Conservation (phyloP, 352 stramenopile genomes). For the Phytophthora capsici region DNA sequence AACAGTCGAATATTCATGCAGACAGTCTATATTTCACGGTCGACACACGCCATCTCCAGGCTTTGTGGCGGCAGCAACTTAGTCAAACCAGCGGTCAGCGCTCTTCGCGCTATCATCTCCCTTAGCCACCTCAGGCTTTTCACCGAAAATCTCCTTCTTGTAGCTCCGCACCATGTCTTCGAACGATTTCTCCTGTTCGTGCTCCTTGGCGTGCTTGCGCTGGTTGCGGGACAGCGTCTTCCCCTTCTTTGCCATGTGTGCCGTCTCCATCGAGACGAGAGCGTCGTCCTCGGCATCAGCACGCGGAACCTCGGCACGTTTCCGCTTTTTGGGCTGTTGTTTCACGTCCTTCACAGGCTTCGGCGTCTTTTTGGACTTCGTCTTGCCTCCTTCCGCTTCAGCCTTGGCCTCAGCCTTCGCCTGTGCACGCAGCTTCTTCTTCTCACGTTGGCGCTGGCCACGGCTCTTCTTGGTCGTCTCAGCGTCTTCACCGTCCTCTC, state of each 20-base stretch:
- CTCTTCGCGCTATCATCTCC: slow-evolving; percentile 24
- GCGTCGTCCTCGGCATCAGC: slow-evolving; percentile 32
- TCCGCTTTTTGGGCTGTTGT: slow-evolving; percentile 53
- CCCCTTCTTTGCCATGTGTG: slow-evolving; percentile 31
- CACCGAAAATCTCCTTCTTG: slow-evolving; percentile 87
- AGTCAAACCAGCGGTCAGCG: slow-evolving; percentile 78
- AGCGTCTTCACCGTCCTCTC: slow-evolving; percentile 43
- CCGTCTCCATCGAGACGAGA: slow-evolving; percentile 26
- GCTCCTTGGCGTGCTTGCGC: slow-evolving; percentile 64
- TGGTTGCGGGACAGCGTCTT: slow-evolving; percentile 73
- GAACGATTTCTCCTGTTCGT: slow-evolving; percentile 72
- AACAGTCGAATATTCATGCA: slow-evolving; percentile 13
- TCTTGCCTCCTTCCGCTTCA: slow-evolving; percentile 26
- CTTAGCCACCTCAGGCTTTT: slow-evolving; percentile 32
- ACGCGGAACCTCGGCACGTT: slow-evolving; percentile 28
- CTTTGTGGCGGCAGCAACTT: slow-evolving; percentile 16
- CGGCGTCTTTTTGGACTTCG: slow-evolving; percentile 43
- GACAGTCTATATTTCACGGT: slow-evolving; percentile 20
- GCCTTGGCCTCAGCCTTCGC: slow-evolving; percentile 35
- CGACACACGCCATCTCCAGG: slow-evolving; percentile 9
- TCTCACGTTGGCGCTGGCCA: slow-evolving; percentile 76
- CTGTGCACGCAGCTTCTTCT: slow-evolving; percentile 62
- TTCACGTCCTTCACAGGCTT: slow-evolving; percentile 42
- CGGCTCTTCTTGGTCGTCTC: slow-evolving; percentile 68
- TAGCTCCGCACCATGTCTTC: slow-evolving; percentile 81